These are phyloP conservation scores for Leptographium radiaticola DNA, from an alignment of 2,329 filamentous ascomycete species.

Conservation along the genomic window DNA sequence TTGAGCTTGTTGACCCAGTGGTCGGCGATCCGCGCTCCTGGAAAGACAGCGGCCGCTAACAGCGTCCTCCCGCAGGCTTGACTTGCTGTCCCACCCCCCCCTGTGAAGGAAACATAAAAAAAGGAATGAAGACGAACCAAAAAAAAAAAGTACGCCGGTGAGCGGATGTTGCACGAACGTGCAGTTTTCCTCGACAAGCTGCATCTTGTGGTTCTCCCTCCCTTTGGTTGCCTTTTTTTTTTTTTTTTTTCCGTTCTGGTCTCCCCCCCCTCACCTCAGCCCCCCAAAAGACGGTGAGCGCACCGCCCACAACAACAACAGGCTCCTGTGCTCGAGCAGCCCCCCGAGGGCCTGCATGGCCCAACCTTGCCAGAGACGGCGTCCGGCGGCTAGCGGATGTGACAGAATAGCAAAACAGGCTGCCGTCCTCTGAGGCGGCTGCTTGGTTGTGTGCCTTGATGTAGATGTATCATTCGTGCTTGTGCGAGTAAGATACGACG, in stretches of 20 bases:
- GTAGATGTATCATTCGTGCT: too few species aligned
- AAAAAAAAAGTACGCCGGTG: background rate
- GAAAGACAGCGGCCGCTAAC: background rate
- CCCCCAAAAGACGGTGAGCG: background rate
- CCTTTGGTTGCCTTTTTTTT: background rate
- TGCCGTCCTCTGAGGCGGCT: too few species aligned
- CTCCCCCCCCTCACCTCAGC: background rate
- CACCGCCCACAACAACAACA: background rate
- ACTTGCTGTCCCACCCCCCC: too few species aligned
- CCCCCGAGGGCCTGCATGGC: too few species aligned
- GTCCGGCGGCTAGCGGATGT: too few species aligned
- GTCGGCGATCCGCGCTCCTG: background rate
- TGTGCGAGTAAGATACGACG: too few species aligned
- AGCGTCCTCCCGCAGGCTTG: background rate
- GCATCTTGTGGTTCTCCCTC: background rate
- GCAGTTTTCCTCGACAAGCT: background rate
- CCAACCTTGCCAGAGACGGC: too few species aligned
- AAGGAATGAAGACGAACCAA: background rate
- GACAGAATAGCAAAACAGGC: too few species aligned
- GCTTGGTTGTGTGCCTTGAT: too few species aligned
- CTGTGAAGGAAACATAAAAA: background rate
- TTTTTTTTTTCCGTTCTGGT: background rate
- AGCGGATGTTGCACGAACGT: background rate
- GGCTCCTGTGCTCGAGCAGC: too few species aligned
- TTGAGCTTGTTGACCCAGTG: too few species aligned